Conservation (phyloP, 2,329 filamentous ascomycete genomes). For the Stachybotrys chartarum region DNA sequence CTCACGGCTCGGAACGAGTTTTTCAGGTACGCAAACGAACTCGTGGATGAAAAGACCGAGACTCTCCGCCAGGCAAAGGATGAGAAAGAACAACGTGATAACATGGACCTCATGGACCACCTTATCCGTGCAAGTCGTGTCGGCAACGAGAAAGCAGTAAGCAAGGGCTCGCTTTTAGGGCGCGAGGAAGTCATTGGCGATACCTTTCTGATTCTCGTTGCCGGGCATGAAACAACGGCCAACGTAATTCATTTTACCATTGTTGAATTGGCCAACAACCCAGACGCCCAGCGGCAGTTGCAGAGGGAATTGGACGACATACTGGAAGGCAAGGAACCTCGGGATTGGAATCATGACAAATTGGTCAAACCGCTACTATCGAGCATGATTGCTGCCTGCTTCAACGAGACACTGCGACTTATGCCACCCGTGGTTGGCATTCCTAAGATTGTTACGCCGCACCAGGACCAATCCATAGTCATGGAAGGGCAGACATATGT, state of each 20-base stretch:
- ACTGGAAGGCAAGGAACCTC: slow-evolving; percentile 49
- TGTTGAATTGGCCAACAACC: slow-evolving; percentile 59
- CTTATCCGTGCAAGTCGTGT: slow-evolving; percentile 35
- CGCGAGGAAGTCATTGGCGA: slow-evolving; percentile 67
- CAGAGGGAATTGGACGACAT: slow-evolving; percentile 64
- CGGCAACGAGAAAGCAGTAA: slow-evolving; percentile 1
- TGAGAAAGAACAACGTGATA: slow-evolving; percentile 29
- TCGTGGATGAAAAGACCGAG: slow-evolving; percentile 54
- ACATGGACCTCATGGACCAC: slow-evolving; percentile 47
- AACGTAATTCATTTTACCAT: slow-evolving; percentile 68
- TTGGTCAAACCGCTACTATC: slow-evolving; percentile 59
- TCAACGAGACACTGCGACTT: slow-evolving; percentile 71
- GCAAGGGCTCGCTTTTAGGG: slow-evolving; percentile 26
- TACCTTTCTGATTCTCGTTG: slow-evolving; percentile 60
- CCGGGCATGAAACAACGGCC: slow-evolving; percentile 76
- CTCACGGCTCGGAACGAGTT: slow-evolving; percentile 55
- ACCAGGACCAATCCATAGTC: slow-evolving; percentile 47
- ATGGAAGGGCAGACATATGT: slow-evolving; percentile 51
- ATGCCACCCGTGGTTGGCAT: slow-evolving; percentile 65
- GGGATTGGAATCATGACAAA: slow-evolving; percentile 64
- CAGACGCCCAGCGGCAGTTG: slow-evolving; percentile 54
- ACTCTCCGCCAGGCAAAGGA: slow-evolving; percentile 26
- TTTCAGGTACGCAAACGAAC: slow-evolving; percentile 61
- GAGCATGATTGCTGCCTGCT: slow-evolving; percentile 64
- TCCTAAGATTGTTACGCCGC: slow-evolving; percentile 54